Evolutionary conservation across 2,329 filamentous ascomycete genomes (phyloP).

Genomic region (Xylaria sp.): DNA sequence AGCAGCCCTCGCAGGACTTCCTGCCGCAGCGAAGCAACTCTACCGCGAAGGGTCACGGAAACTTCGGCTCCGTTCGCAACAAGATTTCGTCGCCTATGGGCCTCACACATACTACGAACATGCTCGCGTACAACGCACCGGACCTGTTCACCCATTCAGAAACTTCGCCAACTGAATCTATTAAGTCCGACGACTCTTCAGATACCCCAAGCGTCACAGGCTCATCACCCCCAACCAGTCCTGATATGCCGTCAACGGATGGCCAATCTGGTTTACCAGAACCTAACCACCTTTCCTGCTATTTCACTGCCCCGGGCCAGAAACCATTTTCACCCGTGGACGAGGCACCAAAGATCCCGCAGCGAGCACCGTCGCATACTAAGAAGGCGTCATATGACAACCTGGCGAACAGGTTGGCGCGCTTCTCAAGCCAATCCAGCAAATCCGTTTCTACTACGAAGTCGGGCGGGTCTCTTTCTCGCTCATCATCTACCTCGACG

Average conservation of each 20-base stretch:
- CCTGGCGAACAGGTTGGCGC: constrained; percentile 62
- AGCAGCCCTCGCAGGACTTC: constrained; percentile 53
- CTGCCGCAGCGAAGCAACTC: constrained; percentile 54
- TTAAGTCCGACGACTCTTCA: constrained; percentile 68
- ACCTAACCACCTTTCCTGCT: constrained; percentile 69
- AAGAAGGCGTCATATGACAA: constrained; percentile 80
- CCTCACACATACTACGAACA: constrained; percentile 92
- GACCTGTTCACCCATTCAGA: constrained; percentile 64
- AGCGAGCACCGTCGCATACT: constrained; percentile 82
- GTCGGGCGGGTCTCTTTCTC: constrained; percentile 57
- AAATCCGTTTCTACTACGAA: constrained; percentile 57
- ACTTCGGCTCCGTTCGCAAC: constrained; percentile 54
- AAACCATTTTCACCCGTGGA: constrained; percentile 46
- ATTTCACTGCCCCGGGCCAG: constrained; percentile 60
- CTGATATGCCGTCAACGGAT: constrained; percentile 63
- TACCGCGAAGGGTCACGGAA: constrained; percentile 45
- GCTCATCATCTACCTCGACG: constrained; percentile 60
- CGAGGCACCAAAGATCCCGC: constrained; percentile 70
- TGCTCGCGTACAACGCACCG: constrained; percentile 92
- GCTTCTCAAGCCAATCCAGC: constrained; percentile 58
- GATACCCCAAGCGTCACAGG: constrained; percentile 62
- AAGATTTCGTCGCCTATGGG: constrained; percentile 89
- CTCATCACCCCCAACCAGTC: constrained; percentile 68
- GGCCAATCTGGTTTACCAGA: constrained; percentile 57
- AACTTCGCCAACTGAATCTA: constrained; percentile 53